Base-by-base conservation (phyloP, 2,329 filamentous ascomycete species). In the Onygena corvina region DNA sequence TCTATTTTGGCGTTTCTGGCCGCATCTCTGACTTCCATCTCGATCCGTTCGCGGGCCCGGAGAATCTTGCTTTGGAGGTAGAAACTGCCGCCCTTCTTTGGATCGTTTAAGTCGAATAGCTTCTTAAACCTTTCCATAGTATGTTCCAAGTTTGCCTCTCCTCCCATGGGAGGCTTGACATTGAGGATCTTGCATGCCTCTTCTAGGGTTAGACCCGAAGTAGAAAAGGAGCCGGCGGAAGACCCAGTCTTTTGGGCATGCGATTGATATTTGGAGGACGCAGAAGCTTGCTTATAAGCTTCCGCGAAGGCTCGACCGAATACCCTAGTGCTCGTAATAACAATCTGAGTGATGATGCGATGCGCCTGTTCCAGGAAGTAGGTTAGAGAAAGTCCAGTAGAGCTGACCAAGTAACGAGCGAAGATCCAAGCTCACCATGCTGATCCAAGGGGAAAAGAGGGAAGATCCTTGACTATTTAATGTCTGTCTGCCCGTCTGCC, bases 111-210 rank as follows among this genome's bases (percentile, higher is more conserved):
- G 68, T 98, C 92, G 65, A 95, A 98, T 44, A 98, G 72, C 56
- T 83, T 81, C 78, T 96, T 96, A 76, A 96, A 98, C 48, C 88
- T 77, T 58, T 84, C 80, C 69, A 84, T 82, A 49, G 94, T 81
- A 56, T 83, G 76, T 59, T 89, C 85, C 64, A 89, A 72, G 64
- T 89, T 84, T 52, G 83, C 76, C 64, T 87, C 76, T 40, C 86
- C 87, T 53, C 76, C 78, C 65, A 84, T 78, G 1, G 90, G 89
- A 31, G 89, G 86, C 66, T 90, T 86, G 58, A 98, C 88, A 66
- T 98, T 94, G 55, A 98, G 78, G 63, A 98, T 95, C 70, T 88
- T 86, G 78, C 88, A 96, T 48, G 92, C 92, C 74, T 98, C 92
- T 58, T 94, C 87, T 61, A 98, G 81, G 6, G 88, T 92, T 68